These are phyloP conservation scores for Taphrina deformans DNA, from an alignment of 1,139 yeast genomes.

Conservation along the genomic window DNA sequence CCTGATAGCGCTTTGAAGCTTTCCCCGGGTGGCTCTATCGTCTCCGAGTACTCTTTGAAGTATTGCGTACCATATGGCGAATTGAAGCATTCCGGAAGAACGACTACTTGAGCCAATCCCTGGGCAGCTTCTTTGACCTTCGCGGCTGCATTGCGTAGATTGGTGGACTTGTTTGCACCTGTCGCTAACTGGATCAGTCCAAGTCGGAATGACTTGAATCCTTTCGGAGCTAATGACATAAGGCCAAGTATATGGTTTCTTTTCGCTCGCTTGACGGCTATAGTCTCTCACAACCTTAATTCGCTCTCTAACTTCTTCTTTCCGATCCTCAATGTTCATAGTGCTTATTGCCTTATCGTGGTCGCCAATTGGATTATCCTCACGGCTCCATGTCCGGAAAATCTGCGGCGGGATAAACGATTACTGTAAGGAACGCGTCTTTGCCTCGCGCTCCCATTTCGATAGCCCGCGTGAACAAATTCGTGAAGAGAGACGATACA, in stretches of 20 bases:
- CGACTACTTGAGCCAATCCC: slow-evolving; percentile 54
- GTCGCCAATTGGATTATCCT: too few relatives aligned
- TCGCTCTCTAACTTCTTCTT: too few relatives aligned
- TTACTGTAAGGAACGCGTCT: not conserved
- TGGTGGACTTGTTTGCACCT: slow-evolving; percentile 66
- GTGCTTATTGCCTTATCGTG: too few relatives aligned
- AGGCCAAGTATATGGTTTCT: not conserved
- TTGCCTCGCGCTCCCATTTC: not conserved
- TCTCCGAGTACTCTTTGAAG: slow-evolving; percentile 81
- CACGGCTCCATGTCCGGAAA: too few relatives aligned
- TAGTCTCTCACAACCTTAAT: too few relatives aligned
- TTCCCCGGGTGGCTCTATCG: slow-evolving; percentile 61
- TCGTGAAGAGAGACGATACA: too few relatives aligned
- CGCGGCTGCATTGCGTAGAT: slow-evolving; percentile 57
- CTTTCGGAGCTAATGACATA: slow-evolving; percentile 7
- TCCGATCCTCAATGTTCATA: too few relatives aligned
- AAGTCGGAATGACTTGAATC: slow-evolving; percentile 42
- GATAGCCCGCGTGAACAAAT: too few relatives aligned
- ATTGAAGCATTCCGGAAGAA: slow-evolving; percentile 89
- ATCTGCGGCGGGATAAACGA: not conserved
- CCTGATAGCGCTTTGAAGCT: slow-evolving; percentile 62
- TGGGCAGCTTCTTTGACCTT: slow-evolving; percentile 58
- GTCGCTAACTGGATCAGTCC: slow-evolving; percentile 79
- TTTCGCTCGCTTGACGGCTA: not conserved
- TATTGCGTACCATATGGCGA: slow-evolving; percentile 90